Percentiles rank a stretch among this genome's conserved stretches.
Conservation (phyloP, 176 grass and related monocot species). For the Zizania latifolia region DNA sequence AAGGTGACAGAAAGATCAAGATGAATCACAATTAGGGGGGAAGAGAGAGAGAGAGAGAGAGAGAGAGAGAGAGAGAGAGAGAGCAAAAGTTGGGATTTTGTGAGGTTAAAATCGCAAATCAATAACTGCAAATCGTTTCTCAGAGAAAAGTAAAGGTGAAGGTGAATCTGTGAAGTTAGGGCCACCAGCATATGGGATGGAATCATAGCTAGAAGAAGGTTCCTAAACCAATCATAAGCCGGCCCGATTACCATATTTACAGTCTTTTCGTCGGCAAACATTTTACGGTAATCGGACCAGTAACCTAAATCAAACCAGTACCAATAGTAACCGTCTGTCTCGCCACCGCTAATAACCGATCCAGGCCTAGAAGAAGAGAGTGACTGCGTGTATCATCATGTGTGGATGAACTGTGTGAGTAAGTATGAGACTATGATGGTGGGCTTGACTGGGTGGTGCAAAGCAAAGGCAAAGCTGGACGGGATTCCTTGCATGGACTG, state of each 20-base stretch:
- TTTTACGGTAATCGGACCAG: too few relatives aligned
- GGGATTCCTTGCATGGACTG: conserved; percentile 24
- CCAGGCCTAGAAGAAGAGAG: not conserved
- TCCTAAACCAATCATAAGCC: too few relatives aligned
- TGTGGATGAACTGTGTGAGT: not conserved
- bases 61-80: too few relatives aligned
- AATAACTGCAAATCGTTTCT: not conserved
- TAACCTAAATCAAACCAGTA: too few relatives aligned
- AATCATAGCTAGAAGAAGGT: too few relatives aligned
- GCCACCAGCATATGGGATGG: not conserved
- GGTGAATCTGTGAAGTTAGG: not conserved
- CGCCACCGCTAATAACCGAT: too few relatives aligned
- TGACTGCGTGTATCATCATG: too few relatives aligned
- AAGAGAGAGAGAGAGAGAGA: too few relatives aligned
- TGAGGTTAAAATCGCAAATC: not conserved
- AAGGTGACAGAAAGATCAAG: not conserved
- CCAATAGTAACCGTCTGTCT: too few relatives aligned
- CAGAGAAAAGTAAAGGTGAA: not conserved
- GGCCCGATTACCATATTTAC: too few relatives aligned
- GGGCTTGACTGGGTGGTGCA: conserved; percentile 6
- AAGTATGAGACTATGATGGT: not conserved
- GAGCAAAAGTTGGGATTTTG: not conserved
- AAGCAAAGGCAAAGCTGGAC: not conserved
- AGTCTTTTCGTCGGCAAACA: too few relatives aligned
- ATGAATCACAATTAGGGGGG: too few relatives aligned